phyloP scores from a whole-genome alignment of 1,139 yeast species.

The Suhomyces coccinellae region DNA sequence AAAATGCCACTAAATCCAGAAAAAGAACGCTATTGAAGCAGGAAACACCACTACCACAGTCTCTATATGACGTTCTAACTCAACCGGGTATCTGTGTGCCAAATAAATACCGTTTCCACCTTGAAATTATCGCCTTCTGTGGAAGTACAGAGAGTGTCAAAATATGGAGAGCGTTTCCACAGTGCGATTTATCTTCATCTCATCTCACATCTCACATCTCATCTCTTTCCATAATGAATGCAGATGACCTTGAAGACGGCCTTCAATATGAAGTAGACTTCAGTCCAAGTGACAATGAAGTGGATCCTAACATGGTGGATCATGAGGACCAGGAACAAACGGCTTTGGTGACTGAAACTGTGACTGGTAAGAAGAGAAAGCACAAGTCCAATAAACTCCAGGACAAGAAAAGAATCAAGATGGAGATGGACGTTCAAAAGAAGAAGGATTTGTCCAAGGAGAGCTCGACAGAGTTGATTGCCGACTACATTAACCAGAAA shows the following conservation, averaged over 20 bases:
- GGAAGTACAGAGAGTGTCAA: background rate
- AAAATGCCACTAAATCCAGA: background rate
- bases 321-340: conserved; percentile 4
- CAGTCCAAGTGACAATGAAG: conserved; percentile 6
- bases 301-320: conserved; percentile 4
- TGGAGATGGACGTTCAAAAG: conserved; percentile 55
- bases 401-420: conserved; percentile 56
- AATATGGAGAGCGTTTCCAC: background rate
- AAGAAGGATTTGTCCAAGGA: conserved; percentile 53
- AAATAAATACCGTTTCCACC: background rate
- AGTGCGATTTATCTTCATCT: conserved; percentile 4
- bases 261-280: conserved; percentile 54
- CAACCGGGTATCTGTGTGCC: too few species aligned
- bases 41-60: background rate
- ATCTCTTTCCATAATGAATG: conserved; percentile 12
- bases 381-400: conserved; percentile 36
- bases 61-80: background rate
- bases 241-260: conserved; percentile 71
- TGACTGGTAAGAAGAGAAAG: conserved; percentile 32
- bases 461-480: conserved; percentile 51
- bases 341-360: conserved; percentile 11
- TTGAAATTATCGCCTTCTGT: background rate
- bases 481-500: conserved; percentile 57
- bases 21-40: background rate
- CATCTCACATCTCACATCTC: conserved; percentile 14